These are phyloP conservation scores for Colletotrichum sp. DNA, from an alignment of 2,329 filamentous ascomycete species.

Conservation along the genomic window DNA sequence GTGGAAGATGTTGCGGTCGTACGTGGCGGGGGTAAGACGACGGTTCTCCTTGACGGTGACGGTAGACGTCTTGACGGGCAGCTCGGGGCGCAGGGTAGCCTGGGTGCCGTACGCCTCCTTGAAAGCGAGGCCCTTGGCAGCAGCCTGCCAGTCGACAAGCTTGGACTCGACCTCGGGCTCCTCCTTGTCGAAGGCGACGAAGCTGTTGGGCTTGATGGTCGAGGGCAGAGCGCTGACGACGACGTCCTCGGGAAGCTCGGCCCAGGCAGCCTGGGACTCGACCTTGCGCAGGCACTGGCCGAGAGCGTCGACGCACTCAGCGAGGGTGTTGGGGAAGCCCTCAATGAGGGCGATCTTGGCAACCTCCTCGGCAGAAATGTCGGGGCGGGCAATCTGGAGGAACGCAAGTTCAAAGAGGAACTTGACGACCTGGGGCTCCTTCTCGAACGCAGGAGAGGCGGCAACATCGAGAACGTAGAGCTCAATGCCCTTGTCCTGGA, in stretches of 20 bases:
- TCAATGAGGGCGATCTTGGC: slow-evolving; percentile 68
- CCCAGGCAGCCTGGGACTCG: slow-evolving; percentile 82
- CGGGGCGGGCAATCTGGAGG: slow-evolving; percentile 75
- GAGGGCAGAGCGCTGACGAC: slow-evolving; percentile 59
- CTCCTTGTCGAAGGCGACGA: slow-evolving; percentile 77
- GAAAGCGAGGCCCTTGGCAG: slow-evolving; percentile 87
- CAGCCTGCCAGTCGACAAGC: slow-evolving; percentile 80
- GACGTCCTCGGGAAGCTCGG: slow-evolving; percentile 67
- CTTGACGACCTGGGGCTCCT: slow-evolving; percentile 64
- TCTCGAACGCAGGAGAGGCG: slow-evolving; percentile 70
- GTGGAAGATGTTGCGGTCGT: slow-evolving; percentile 99
- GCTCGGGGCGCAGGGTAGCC: slow-evolving; percentile 79
- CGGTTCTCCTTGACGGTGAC: slow-evolving; percentile 96
- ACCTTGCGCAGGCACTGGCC: slow-evolving; percentile 74
- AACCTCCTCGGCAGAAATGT: slow-evolving; percentile 64
- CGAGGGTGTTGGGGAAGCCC: slow-evolving; percentile 52
- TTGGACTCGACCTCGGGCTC: slow-evolving; percentile 70
- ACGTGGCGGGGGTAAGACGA: slow-evolving; percentile 83
- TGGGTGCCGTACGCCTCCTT: slow-evolving; percentile 90
- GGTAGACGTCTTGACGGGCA: slow-evolving; percentile 83
- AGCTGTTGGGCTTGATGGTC: slow-evolving; percentile 79
- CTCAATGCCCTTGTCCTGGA: slow-evolving; percentile 72
- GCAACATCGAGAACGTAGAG: slow-evolving; percentile 80
- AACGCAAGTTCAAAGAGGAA: slow-evolving; percentile 83
- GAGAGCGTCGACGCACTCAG: slow-evolving; percentile 70